Evolutionary conservation across 306 rosid genomes (phyloP).

Genomic region (Trichosanthes cucumerina): DNA sequence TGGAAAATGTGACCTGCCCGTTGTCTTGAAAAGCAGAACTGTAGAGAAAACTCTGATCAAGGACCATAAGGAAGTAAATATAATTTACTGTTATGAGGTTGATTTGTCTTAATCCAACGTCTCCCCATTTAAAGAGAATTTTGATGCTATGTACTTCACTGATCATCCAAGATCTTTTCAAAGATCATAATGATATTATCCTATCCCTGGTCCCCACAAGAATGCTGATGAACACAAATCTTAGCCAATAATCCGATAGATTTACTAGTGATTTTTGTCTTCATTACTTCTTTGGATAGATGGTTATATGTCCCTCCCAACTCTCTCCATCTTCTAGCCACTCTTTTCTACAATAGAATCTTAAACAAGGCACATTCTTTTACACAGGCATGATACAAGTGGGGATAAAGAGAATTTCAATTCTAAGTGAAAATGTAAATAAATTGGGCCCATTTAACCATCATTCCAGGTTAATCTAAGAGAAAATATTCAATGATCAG

Average conservation of each 20-base stretch:
- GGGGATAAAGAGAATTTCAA: background rate
- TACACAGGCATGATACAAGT: background rate
- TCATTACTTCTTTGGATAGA: background rate
- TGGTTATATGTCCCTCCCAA: background rate
- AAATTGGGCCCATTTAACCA: background rate
- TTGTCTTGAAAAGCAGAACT: background rate
- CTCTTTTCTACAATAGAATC: background rate
- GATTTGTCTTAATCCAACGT: background rate
- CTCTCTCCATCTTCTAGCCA: background rate
- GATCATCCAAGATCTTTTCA: constrained; percentile 4
- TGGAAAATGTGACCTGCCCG: background rate
- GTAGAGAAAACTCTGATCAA: background rate
- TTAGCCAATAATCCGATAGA: background rate
- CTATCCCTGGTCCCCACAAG: background rate
- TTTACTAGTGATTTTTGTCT: background rate
- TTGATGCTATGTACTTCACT: background rate
- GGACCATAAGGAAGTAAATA: background rate
- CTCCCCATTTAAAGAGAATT: background rate
- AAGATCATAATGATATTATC: background rate
- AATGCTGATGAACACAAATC: background rate
- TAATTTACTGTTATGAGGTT: background rate
- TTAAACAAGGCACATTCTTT: background rate
- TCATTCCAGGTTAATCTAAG: background rate
- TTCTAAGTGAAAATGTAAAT: background rate
- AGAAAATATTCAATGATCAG: background rate